Evolutionary conservation across 345 rosid genomes (phyloP).

Genomic region (Rhizophora mangle): DNA sequence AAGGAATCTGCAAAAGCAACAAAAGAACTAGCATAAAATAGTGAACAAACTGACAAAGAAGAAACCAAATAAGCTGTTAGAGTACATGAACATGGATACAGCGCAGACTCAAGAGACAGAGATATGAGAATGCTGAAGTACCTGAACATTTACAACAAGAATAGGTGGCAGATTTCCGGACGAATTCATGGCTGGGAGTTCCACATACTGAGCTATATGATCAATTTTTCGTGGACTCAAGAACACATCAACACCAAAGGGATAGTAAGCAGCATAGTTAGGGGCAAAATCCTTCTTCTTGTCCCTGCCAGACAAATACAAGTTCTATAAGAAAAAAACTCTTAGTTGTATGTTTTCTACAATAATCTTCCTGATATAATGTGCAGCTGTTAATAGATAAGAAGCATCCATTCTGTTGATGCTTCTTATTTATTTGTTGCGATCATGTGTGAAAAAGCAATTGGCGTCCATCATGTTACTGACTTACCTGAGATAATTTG

Average conservation of each 20-base stretch:
- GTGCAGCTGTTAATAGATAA: neutral
- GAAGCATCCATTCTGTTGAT: neutral
- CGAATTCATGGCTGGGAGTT: slow-evolving; percentile 61
- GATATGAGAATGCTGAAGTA: slow-evolving; percentile 17
- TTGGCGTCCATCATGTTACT: neutral
- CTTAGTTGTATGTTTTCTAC: neutral
- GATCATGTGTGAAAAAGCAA: neutral
- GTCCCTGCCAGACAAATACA: slow-evolving; percentile 51
- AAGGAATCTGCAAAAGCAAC: slow-evolving; percentile 56
- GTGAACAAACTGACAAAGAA: neutral
- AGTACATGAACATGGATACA: neutral
- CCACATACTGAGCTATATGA: slow-evolving; percentile 80
- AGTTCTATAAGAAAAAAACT: neutral
- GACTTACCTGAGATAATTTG: slow-evolving; percentile 55
- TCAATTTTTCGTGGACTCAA: slow-evolving; percentile 63
- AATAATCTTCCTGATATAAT: neutral
- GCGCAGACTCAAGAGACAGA: neutral
- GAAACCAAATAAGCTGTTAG: neutral
- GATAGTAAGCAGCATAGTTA: slow-evolving; percentile 79
- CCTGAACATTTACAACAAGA: slow-evolving; percentile 96
- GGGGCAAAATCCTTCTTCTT: slow-evolving; percentile 88
- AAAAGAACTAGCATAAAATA: neutral
- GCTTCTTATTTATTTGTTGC: too few relatives aligned
- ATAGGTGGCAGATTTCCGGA: slow-evolving; percentile 63
- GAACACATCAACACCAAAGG: slow-evolving; percentile 92